phyloP scores from a whole-genome alignment of 495 filamentous ascomycete species.

The Talaromyces ruber region DNA sequence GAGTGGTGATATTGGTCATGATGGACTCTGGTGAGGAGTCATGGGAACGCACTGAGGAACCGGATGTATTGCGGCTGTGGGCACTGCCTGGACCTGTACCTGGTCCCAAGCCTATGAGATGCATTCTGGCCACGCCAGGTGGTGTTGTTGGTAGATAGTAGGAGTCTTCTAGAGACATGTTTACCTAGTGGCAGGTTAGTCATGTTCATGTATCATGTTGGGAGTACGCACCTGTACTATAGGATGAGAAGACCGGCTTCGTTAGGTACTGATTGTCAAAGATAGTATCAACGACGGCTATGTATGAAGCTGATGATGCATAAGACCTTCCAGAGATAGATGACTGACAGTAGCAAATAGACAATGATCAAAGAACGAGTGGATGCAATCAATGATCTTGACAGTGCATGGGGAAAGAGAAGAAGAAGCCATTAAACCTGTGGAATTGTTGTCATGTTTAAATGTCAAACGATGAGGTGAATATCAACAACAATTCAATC shows the following conservation, averaged over 20 bases:
- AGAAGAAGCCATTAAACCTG: constrained; percentile 11
- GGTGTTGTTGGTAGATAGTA: constrained; percentile 41
- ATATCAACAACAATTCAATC: constrained; percentile 1
- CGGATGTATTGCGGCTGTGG: constrained; percentile 37
- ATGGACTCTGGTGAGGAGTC: constrained; percentile 75
- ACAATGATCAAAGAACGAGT: not conserved
- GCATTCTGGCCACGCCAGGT: constrained; percentile 15
- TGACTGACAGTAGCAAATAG: not conserved
- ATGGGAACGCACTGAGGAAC: constrained; percentile 47
- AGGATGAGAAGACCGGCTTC: constrained; percentile 1
- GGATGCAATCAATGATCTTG: not conserved
- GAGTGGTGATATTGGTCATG: constrained; percentile 64
- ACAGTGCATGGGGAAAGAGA: not conserved
- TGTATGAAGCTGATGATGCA: not conserved
- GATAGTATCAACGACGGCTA: not conserved
- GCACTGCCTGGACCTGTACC: constrained; percentile 12
- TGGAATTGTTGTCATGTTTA: constrained; percentile 32
- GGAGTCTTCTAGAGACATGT: constrained; percentile 38
- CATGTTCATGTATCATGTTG: not conserved
- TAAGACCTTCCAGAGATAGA: not conserved
- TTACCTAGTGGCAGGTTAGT: constrained; percentile 7
- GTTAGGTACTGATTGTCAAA: not conserved
- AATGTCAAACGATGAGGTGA: constrained; percentile 18
- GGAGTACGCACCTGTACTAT: not conserved
- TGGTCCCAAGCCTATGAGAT: constrained; percentile 20